Evolutionary conservation across 257 asterid species (phyloP).

Genomic region (Nicotiana obtusifolia): DNA sequence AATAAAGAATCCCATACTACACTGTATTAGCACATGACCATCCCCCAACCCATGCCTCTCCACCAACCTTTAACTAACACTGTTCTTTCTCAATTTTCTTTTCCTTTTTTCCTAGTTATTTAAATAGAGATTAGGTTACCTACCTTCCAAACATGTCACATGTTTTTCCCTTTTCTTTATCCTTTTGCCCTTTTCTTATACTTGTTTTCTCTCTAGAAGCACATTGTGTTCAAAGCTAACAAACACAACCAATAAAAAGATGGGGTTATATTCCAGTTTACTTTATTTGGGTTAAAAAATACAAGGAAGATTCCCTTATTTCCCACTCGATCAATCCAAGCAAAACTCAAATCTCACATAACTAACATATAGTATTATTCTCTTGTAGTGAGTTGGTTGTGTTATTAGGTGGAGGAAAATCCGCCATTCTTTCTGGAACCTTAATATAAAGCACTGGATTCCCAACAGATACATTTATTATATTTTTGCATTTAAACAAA

Average conservation of each 20-base stretch:
- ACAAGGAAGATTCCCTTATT: conserved; percentile 6
- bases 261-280: neutral
- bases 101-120: neutral
- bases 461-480: conserved; percentile 5
- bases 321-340: conserved; percentile 9
- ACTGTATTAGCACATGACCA: conserved; percentile 18
- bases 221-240: neutral
- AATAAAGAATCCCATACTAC: conserved; percentile 15
- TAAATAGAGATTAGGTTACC: conserved; percentile 12
- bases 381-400: neutral
- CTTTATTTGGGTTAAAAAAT: neutral
- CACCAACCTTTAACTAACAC: conserved; percentile 13
- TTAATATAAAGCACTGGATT: neutral
- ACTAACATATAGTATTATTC: neutral
- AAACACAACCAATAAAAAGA: neutral
- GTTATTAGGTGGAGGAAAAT: conserved; percentile 14
- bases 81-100: neutral
- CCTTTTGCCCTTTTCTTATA: neutral
- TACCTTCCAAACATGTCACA: conserved; percentile 19
- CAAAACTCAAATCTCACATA: neutral
- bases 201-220: neutral
- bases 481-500: neutral
- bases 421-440: conserved; percentile 17
- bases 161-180: neutral
- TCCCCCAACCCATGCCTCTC: conserved; percentile 1